Conservation (phyloP, 129 eudicot genomes). For the Flaveria sonorensis region DNA sequence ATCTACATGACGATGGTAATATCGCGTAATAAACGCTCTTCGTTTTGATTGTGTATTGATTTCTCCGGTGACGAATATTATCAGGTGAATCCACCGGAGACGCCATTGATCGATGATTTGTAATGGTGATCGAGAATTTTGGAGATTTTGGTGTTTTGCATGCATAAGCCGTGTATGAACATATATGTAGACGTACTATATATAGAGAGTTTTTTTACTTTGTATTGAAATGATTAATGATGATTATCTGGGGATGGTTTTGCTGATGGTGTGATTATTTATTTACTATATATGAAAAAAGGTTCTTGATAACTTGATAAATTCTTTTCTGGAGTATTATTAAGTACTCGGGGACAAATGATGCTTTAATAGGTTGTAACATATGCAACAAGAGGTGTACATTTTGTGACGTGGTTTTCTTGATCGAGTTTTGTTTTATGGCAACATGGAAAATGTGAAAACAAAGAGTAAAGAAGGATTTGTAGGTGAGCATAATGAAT, state of each 20-base stretch:
- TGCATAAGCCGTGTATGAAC: neutral
- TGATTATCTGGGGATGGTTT: slow-evolving; percentile 6
- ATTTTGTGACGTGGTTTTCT: too few species aligned
- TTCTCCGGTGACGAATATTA: slow-evolving; percentile 25
- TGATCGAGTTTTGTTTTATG: too few species aligned
- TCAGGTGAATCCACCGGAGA: slow-evolving; percentile 33
- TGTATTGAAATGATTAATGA: slow-evolving; percentile 1
- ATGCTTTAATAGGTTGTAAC: too few species aligned
- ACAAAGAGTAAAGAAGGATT: too few species aligned
- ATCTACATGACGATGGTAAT: neutral
- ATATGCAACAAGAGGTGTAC: too few species aligned
- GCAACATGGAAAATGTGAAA: too few species aligned
- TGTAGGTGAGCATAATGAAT: too few species aligned
- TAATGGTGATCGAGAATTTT: neutral
- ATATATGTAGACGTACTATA: too few species aligned
- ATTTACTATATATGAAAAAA: neutral
- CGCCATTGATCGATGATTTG: slow-evolving; percentile 34
- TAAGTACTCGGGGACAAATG: neutral
- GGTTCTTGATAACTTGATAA: neutral
- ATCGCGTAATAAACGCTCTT: slow-evolving; percentile 51
- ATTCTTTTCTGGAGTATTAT: too few species aligned
- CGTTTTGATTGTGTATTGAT: slow-evolving; percentile 50
- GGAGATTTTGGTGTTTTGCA: slow-evolving; percentile 30
- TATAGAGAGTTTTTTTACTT: neutral
- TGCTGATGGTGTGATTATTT: neutral